Percentiles rank a stretch among this genome's conserved stretches.
These are phyloP conservation scores for Dioscorea zingiberensis DNA, from an alignment of 106 monocot species.

Conservation along the genomic window DNA sequence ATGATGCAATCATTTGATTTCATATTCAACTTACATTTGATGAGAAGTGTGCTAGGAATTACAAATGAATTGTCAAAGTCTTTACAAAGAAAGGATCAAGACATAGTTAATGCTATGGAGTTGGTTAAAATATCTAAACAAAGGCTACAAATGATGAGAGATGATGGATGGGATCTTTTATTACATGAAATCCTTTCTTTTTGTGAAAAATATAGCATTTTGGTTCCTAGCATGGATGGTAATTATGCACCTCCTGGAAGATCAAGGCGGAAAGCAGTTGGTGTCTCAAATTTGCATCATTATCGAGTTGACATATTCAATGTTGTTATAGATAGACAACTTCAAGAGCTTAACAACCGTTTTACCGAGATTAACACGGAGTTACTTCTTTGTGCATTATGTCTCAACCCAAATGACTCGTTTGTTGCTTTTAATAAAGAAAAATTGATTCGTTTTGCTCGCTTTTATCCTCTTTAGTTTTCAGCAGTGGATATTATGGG, in stretches of 20 bases:
- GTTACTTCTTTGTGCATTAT: constrained; percentile 5
- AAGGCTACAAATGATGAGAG: constrained; percentile 3
- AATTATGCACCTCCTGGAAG: neutral
- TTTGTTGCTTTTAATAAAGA: constrained; percentile 4
- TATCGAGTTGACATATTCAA: too few relatives aligned
- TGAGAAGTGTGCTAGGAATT: constrained; percentile 1
- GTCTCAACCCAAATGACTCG: constrained; percentile 3
- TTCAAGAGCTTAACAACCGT: too few relatives aligned
- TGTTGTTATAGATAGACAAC: too few relatives aligned
- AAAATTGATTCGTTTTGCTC: constrained; percentile 1
- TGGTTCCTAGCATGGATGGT: neutral
- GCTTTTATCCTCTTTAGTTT: constrained; percentile 5
- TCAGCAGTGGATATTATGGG: neutral
- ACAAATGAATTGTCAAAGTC: constrained; percentile 4
- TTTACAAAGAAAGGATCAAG: constrained; percentile 10
- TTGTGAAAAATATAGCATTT: neutral
- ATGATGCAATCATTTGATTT: neutral
- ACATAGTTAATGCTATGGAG: neutral
- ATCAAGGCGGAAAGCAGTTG: neutral
- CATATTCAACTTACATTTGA: neutral
- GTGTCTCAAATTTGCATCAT: constrained; percentile 6
- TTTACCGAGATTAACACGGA: neutral
- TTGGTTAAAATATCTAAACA: neutral
- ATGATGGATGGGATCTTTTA: neutral
- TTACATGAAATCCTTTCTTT: neutral